Conservation (phyloP, 306 rosid species). For the Medicago ruthenica region DNA sequence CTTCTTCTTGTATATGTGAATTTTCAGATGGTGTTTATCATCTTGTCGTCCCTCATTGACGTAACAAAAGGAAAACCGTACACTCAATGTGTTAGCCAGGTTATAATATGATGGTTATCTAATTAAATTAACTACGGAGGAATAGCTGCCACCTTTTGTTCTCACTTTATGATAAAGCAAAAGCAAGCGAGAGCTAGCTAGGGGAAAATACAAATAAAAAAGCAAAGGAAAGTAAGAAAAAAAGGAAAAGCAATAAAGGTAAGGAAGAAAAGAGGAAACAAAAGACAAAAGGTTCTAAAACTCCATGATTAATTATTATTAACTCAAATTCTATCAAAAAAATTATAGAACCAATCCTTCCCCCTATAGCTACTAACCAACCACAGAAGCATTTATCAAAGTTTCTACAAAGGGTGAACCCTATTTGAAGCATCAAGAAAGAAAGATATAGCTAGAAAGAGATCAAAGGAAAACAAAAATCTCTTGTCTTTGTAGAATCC, state of each 20-base stretch:
- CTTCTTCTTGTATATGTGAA: too few relatives aligned
- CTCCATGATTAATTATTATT: conserved; percentile 71
- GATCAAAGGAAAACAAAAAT: not conserved
- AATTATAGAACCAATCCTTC: conserved; percentile 35
- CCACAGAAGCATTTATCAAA: conserved; percentile 57
- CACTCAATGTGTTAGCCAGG: too few relatives aligned
- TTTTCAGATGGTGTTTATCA: too few relatives aligned
- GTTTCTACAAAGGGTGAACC: conserved; percentile 58
- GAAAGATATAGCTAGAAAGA: not conserved
- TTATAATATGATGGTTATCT: not conserved
- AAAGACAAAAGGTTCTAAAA: conserved; percentile 61
- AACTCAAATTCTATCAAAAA: conserved; percentile 62
- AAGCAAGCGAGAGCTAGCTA: conserved; percentile 50
- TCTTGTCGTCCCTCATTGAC: too few relatives aligned
- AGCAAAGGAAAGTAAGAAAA: conserved; percentile 51
- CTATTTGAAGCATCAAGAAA: conserved; percentile 45
- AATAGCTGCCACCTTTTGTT: conserved; percentile 74
- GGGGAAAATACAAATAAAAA: conserved; percentile 45
- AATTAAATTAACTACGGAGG: conserved; percentile 53
- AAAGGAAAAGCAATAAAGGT: conserved; percentile 51
- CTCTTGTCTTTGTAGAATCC: too few relatives aligned
- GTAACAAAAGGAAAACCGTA: too few relatives aligned
- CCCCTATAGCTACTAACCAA: conserved; percentile 60
- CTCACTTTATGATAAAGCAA: conserved; percentile 95
- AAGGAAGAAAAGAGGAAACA: conserved; percentile 35